Evolutionary conservation across 106 monocot genomes (phyloP), one percentile per base, ranked within the genome.

Genomic region (Chionographis japonica): DNA sequence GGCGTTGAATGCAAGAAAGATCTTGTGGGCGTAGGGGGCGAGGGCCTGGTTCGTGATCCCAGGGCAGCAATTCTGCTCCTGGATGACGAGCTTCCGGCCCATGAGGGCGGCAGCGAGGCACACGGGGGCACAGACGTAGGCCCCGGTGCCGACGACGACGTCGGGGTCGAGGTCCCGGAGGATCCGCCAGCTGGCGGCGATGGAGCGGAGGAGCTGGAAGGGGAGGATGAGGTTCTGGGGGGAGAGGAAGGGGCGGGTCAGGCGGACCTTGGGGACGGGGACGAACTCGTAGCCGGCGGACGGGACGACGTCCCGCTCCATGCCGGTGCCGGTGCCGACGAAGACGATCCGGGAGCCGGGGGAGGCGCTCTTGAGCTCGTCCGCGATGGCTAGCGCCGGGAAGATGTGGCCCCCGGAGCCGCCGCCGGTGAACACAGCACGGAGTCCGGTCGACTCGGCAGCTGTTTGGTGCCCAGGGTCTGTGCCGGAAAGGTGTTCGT

Each of bases 341-440:
- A 82, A 82, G 35, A 77, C 52, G 61, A 77, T 20, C 15, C 37
- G 39, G 11, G 63, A 7, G 40, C 35, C 19, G n/a, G 82, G 77
- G 39, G 39, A 16, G 19, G 57, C 42, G 12, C 3, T 27, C 15
- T 41, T 43, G 72, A 82, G 39, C 42, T 77, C 77, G 41, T 76
- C 72, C 59, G 82, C 82, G 40, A 82, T 73, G 14, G 82, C 82
- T 63, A 82, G 68, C 8, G 82, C 82, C 11, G 76, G 76, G 77
- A 68, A 82, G 68, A 82, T 62, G 60, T 82, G 82, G 8, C 77
- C 77, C 12, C 73, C 77, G 18, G 77, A 65, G 49, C 82, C 82
- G 35, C 82, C 82, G 11, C 77, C 66, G 11, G 82, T 52, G 36
- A 82, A 58, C 10, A 69, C 77, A 3, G 73, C 53, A 10, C 82